Conservation (phyloP, 257 asterid genomes). For the Fraxinus anomala region DNA sequence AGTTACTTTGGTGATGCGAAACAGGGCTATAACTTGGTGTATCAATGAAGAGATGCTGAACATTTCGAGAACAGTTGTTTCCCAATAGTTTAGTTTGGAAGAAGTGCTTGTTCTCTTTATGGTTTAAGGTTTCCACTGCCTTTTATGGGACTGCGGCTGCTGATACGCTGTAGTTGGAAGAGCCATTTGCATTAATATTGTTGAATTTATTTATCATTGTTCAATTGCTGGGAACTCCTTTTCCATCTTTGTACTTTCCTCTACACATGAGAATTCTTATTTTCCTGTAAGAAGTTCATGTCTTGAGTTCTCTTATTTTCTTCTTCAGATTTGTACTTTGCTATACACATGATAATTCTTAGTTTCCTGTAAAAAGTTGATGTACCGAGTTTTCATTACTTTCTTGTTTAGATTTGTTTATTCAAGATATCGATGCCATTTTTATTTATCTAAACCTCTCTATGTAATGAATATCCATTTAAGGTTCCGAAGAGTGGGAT, state of each 20-base stretch:
- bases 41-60: not conserved
- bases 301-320: not conserved
- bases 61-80: not conserved
- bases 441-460: not conserved
- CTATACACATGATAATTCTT: not conserved
- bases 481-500: not conserved
- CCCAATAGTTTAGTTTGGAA: not conserved
- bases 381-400: not conserved
- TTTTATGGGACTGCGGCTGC: not conserved
- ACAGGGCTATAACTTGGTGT: not conserved
- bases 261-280: not conserved
- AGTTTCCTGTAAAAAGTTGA: not conserved
- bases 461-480: not conserved
- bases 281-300: not conserved
- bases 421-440: not conserved
- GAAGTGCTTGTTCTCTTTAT: not conserved
- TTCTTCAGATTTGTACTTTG: not conserved
- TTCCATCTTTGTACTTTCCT: not conserved
- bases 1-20: not conserved
- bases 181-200: not conserved
- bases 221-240: not conserved
- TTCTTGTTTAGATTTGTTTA: not conserved
- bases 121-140: slow-evolving; percentile 4
- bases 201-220: not conserved
- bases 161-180: not conserved